Evolutionary conservation across 768 basidiomycete genomes (phyloP), one percentile per base, ranked within the genome.

Genomic region (Boletus fagicola): DNA sequence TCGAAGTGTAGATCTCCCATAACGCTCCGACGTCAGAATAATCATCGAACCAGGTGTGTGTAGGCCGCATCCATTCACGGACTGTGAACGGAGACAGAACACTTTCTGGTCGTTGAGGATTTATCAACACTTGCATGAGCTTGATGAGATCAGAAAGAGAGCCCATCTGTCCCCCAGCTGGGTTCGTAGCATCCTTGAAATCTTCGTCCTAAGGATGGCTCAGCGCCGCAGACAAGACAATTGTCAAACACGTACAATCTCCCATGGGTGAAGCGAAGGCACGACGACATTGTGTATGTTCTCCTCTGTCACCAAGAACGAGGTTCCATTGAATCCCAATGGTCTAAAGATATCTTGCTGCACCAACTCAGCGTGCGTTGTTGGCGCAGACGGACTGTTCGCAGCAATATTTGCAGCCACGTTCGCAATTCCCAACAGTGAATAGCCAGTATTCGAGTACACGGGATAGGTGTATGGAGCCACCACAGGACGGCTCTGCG

Each of bases 161-260:
- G 57, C 76, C 75, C 61, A 79, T 80, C 58, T 84, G 82, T 2
- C 81, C 82, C 3, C 77, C 82, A 3, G 78, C 63, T 3, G 81
- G 72, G 55, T 81, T 79, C 58, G 65, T 65, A 0, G 72, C 64
- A 49, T 78, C 77, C 18, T 65, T 56, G 55, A 81, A 74, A 50
- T 74, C 70, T 13, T 65, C 62, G 52, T 81, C 79, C 74, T 80
- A 42, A 24, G n/a, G 22, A 2, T 10, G 22, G 40, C 20, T 64
- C 30, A 53, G 43, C 8, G 20, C 35, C 45, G 3, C 9, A 20
- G 9, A 39, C 15, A 5, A 50, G 5, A 54, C 11, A 30, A 13
- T 5, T 6, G 16, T 33, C 35, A 45, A 22, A 56, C 36, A 68
- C 74, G 13, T 45, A 78, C 76, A 2, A 76, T 75, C 59, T 71